phyloP scores from a whole-genome alignment of 202 grass and related monocot genomes.

The Dendrocalamus latiflorus region DNA sequence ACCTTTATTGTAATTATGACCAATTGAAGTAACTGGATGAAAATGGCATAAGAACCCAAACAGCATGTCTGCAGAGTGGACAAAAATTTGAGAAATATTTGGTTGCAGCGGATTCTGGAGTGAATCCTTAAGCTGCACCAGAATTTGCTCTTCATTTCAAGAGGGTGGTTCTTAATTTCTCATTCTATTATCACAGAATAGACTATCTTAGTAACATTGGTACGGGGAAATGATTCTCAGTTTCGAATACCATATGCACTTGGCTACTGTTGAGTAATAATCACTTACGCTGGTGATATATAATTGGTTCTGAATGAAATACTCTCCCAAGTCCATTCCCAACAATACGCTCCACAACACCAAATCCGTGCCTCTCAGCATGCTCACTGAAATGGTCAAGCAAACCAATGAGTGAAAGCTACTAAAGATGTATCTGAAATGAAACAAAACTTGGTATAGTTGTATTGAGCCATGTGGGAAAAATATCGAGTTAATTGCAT shows the following conservation, averaged over 20 bases:
- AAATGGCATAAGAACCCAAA: background rate
- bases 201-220: background rate
- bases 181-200: background rate
- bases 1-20: background rate
- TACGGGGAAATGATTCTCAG: background rate
- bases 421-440: background rate
- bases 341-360: too few relatives aligned
- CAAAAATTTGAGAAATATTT: background rate
- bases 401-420: background rate
- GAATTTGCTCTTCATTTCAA: background rate
- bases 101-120: background rate
- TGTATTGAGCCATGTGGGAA: background rate
- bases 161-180: background rate
- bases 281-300: too few relatives aligned
- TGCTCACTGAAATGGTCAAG: slow-evolving; percentile 57
- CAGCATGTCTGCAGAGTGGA: background rate
- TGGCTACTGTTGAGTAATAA: background rate
- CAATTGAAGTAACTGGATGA: background rate
- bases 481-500: background rate
- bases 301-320: too few relatives aligned
- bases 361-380: slow-evolving; percentile 67
- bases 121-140: background rate
- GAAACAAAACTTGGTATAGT: background rate
- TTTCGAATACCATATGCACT: background rate
- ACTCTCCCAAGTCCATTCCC: too few relatives aligned